Base-by-base conservation (phyloP, 768 basidiomycete genomes). In the Agaricus subrufescens region DNA sequence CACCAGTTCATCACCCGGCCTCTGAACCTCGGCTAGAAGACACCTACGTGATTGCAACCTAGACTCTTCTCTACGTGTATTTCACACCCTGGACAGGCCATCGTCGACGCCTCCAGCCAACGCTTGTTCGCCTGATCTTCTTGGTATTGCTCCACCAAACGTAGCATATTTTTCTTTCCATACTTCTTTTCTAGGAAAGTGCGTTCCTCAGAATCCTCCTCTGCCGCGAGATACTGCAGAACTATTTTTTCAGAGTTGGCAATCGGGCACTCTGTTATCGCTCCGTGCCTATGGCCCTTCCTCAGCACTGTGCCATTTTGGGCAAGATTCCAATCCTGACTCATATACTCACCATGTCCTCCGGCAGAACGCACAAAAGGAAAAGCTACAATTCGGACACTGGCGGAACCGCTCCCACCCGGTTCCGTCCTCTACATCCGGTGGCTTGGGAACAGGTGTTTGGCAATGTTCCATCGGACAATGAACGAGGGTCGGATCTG, bases 11-110 rank as follows among this genome's bases (percentile, higher is more conserved):
- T 43, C 47, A 39, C 27, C 34, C 63, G 56, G 19, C n/a, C 50
- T 40, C 49, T 46, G 44, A 52, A 25, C 34, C 34, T 34, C 34
- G 34, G 34, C 11, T 34, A 34, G 34, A 2, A 34, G 7, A 34
- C 57, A 73, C 86, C 59, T 73, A 93, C 92, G 71, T 96, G 94
- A 69, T 95, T 95, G 71, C 94, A 95, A 1, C 93, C 93, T 57
- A 78, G 61, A 15, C 76, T 80, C 71, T 91, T 91, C 71, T 91
- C 87, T 10, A 94, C 86, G 57, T 80, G 75, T 12, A 89, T 78
- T 4, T 71, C 62, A 70, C 94, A 95, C 4, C 84, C 84, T 3
- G 92, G 89, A 65, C 89, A 91, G 19, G 75, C 73, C 69, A 78
- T 86, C 10, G 93, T 89, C 42, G 80, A 82, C 34, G 72, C 65